Evolutionary conservation across 1,139 yeast species (phyloP).

Genomic region (Hemisphaericaspora xylanilytica): DNA sequence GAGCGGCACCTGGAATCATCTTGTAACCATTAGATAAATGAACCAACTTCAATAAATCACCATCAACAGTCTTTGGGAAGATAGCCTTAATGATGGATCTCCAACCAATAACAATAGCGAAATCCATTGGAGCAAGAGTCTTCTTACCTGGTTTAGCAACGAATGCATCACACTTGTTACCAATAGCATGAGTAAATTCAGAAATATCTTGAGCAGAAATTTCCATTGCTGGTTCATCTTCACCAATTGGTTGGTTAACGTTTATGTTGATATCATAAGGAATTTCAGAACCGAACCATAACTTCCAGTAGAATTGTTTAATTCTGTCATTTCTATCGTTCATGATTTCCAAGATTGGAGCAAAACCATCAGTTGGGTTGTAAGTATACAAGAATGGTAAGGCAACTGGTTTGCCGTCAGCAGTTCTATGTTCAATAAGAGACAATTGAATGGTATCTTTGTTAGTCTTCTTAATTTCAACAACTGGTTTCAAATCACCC

Average conservation of each 20-base stretch:
- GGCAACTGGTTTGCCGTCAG: slow-evolving; percentile 68
- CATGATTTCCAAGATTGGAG: slow-evolving; percentile 90
- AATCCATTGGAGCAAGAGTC: slow-evolving; percentile 97
- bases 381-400: slow-evolving; percentile 77
- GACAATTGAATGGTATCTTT: slow-evolving; percentile 59
- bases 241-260: slow-evolving; percentile 67
- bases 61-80: slow-evolving; percentile 95
- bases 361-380: slow-evolving; percentile 84
- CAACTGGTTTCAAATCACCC: slow-evolving; percentile 71
- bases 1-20: slow-evolving; percentile 90
- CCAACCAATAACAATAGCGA: slow-evolving; percentile 98
- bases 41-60: slow-evolving; percentile 90
- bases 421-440: slow-evolving; percentile 87
- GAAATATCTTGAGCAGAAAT: slow-evolving; percentile 78
- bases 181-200: slow-evolving; percentile 95
- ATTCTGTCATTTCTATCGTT: slow-evolving; percentile 89
- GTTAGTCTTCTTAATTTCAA: slow-evolving; percentile 52
- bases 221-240: slow-evolving; percentile 54
- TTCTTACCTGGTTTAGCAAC: slow-evolving; percentile 84
- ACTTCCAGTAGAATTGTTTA: slow-evolving; percentile 94
- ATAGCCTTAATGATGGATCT: slow-evolving; percentile 94
- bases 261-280: slow-evolving; percentile 64
- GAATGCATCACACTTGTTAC: slow-evolving; percentile 95
- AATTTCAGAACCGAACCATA: slow-evolving; percentile 80
- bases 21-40: slow-evolving; percentile 94